A percentile compares a stretch with the other conserved stretches of the same genome.
Evolutionary conservation across 106 monocot species (phyloP).

Genomic region (Acorus gramineus): DNA sequence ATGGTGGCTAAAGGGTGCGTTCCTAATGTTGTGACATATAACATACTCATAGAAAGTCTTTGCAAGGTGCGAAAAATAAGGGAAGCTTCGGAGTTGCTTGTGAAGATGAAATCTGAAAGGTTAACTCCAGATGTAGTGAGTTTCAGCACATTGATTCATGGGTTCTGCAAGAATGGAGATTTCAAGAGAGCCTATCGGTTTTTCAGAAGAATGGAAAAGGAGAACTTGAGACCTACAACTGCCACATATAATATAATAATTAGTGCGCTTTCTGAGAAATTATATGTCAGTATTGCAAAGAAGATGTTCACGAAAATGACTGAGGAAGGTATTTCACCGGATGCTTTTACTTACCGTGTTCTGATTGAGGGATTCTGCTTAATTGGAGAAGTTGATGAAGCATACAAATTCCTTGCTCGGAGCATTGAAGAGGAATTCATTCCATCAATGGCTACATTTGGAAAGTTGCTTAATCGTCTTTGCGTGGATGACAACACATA

Average conservation of each 20-base stretch:
- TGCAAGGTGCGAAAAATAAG: slow-evolving; percentile 44
- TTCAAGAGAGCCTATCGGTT: slow-evolving; percentile 53
- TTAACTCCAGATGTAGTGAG: slow-evolving; percentile 62
- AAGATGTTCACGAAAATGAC: slow-evolving; percentile 69
- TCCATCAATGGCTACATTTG: slow-evolving; percentile 73
- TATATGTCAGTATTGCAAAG: slow-evolving; percentile 48
- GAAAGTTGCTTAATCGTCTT: slow-evolving; percentile 54
- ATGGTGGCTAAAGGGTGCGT: slow-evolving; percentile 62
- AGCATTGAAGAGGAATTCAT: slow-evolving; percentile 40
- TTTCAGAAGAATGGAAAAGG: slow-evolving; percentile 42
- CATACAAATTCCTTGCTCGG: slow-evolving; percentile 37
- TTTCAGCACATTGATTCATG: slow-evolving; percentile 78
- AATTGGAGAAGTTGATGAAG: slow-evolving; percentile 42
- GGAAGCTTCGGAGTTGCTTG: slow-evolving; percentile 50
- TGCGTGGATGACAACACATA: slow-evolving; percentile 22
- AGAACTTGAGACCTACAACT: slow-evolving; percentile 27
- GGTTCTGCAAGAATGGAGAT: slow-evolving; percentile 64
- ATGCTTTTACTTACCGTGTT: slow-evolving; percentile 63
- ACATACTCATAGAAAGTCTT: slow-evolving; percentile 75
- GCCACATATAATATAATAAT: slow-evolving; percentile 79
- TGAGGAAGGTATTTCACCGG: slow-evolving; percentile 27
- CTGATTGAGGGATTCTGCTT: slow-evolving; percentile 63
- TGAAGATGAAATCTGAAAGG: slow-evolving; percentile 54
- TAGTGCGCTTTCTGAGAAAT: slow-evolving; percentile 41
- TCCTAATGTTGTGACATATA: slow-evolving; percentile 81